Evolutionary conservation across 2,329 filamentous ascomycete species (phyloP).

Genomic region (Talaromyces sp.): DNA sequence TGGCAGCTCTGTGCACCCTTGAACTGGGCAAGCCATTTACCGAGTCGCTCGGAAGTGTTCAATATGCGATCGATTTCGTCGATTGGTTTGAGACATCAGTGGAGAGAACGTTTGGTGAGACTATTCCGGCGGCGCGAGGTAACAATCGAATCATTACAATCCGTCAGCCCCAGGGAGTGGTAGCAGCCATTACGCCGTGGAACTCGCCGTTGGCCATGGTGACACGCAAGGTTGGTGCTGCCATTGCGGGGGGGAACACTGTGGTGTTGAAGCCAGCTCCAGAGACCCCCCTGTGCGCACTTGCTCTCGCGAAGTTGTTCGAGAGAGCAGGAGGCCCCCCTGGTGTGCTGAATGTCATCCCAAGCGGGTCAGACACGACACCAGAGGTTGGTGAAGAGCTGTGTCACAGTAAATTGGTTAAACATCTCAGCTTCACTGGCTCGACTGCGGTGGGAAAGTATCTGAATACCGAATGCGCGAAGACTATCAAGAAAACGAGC

Average conservation of each 20-base stretch:
- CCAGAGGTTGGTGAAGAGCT: constrained; percentile 26
- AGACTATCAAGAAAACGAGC: constrained; percentile 38
- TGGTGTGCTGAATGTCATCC: constrained; percentile 31
- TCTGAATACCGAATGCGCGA: constrained; percentile 27
- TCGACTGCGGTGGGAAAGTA: constrained; percentile 31
- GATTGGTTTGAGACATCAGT: too few relatives aligned
- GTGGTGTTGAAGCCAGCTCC: constrained; percentile 35
- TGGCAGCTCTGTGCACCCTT: constrained; percentile 40
- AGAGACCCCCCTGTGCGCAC: constrained; percentile 31
- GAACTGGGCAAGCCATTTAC: constrained; percentile 15
- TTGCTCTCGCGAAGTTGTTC: constrained; percentile 28
- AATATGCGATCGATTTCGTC: constrained; percentile 8
- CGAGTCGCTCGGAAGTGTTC: constrained; percentile 13
- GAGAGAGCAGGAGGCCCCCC: constrained; percentile 30
- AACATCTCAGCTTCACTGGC: constrained; percentile 31
- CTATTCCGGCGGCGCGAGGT: too few relatives aligned
- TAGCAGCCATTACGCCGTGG: constrained; percentile 47
- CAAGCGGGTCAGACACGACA: constrained; percentile 25
- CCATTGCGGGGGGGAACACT: constrained; percentile 35
- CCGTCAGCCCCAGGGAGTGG: not conserved
- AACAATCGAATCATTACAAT: not conserved
- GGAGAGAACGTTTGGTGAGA: too few relatives aligned
- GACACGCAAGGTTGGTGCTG: constrained; percentile 30
- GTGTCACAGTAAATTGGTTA: constrained; percentile 25
- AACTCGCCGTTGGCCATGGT: constrained; percentile 81